These are phyloP conservation scores for Forsythia suspensa DNA, from an alignment of 257 asterid species.

Conservation along the genomic window DNA sequence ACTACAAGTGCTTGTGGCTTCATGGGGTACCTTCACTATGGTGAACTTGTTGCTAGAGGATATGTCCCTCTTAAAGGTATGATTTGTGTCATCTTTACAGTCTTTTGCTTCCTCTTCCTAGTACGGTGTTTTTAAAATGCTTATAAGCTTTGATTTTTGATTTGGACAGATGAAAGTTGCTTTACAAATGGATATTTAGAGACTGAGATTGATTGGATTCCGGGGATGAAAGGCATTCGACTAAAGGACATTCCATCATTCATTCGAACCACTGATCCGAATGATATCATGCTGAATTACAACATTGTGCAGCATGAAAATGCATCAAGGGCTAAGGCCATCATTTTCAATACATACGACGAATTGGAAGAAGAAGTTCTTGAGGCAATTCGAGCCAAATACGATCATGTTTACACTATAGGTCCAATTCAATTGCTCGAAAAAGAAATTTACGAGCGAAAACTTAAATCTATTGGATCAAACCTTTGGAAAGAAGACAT, in stretches of 20 bases:
- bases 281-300: conserved; percentile 38
- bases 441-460: conserved; percentile 12
- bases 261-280: conserved; percentile 46
- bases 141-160: neutral
- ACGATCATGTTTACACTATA: conserved; percentile 27
- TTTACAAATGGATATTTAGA: conserved; percentile 48
- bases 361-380: conserved; percentile 44
- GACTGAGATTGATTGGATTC: conserved; percentile 42
- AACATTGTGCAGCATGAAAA: conserved; percentile 33
- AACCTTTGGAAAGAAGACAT: conserved; percentile 48
- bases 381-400: conserved; percentile 29
- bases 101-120: too few species aligned
- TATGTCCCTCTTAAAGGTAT: conserved; percentile 45
- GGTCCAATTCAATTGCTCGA: conserved; percentile 40
- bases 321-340: conserved; percentile 33
- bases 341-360: conserved; percentile 45
- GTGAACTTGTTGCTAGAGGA: conserved; percentile 39
- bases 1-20: conserved; percentile 48
- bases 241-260: conserved; percentile 49
- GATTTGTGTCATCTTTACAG: too few species aligned
- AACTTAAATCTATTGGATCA: conserved; percentile 22
- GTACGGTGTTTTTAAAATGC: too few species aligned
- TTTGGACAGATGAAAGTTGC: conserved; percentile 36
- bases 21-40: conserved; percentile 35
- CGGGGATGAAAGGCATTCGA: conserved; percentile 47